Base-by-base conservation (phyloP, 371 early-diverging fungal genomes). In the Circinella minor region DNA sequence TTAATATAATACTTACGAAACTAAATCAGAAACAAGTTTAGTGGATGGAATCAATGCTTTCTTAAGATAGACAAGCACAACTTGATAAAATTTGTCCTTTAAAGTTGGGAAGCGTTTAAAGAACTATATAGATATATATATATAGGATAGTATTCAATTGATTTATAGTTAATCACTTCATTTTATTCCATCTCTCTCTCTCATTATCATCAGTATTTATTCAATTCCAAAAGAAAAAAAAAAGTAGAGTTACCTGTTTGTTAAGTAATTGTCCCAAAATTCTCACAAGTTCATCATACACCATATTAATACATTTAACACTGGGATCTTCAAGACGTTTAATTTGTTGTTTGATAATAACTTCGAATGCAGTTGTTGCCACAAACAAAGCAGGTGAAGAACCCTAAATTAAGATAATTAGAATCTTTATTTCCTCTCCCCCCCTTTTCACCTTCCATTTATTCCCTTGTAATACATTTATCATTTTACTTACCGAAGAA, bases 341-440 rank as follows among this genome's bases (percentile, higher is more conserved):
- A 82, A 99, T 98, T 82, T 98, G 98, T 79, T 97, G 91, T 83
- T 97, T 98, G 71, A 99, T 95, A 39, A 99, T 92, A 18, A 96
- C 93, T 80, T 99, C 99, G 77, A 99, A 99, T 4, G 99, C 99
- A 51, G 93, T 94, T 3, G 99, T 97, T 10, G 94, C 97, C 36
- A 99, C 98, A 85, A 99, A 98, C 37, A 99, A 87, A 20, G 97
- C 92, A 13, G 99, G 98, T 10, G 96, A 92, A 9, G 98, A 95
- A 62, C 99, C 99, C 90, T 39, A 36, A 46, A 61, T 34, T 8
- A 34, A 36, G 0, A 47, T 20, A 57, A 7, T 20, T 14, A 17
- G 20, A 11, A 43, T 43, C 43, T 11, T 9, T 43, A 43, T 43
- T 9, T 43, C 39, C 9, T 39, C 39, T 11, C 43, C 6, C 11